Percentiles rank a stretch among this genome's conserved stretches.
phyloP scores from a whole-genome alignment of 305 asterid genomes.

The Solanum hybrid region DNA sequence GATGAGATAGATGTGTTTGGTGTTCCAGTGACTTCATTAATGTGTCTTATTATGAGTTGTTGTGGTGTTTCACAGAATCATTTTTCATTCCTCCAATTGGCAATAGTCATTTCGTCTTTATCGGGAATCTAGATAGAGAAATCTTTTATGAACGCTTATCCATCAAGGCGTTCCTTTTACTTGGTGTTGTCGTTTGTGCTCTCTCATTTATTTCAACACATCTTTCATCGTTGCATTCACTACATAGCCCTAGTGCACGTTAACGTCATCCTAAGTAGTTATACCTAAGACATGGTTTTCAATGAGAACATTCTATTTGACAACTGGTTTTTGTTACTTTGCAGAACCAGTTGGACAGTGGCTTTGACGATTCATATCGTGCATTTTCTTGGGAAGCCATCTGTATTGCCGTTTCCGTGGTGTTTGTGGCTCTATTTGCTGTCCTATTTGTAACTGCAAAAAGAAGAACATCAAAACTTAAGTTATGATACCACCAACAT shows the following conservation, averaged over 20 bases:
- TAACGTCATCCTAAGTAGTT: background rate
- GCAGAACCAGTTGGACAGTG: constrained; percentile 38
- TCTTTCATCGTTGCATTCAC: background rate
- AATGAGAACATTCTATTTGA: background rate
- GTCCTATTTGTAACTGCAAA: constrained; percentile 49
- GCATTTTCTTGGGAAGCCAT: constrained; percentile 33
- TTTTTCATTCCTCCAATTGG: background rate
- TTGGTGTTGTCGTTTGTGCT: background rate
- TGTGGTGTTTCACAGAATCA: background rate
- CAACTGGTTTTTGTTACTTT: constrained; percentile 5
- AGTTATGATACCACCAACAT: constrained; percentile 28
- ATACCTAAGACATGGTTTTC: background rate
- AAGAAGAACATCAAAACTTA: constrained; percentile 56
- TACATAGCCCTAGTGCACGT: background rate
- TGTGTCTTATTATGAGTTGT: background rate
- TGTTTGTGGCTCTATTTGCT: constrained; percentile 33
- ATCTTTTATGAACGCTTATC: background rate
- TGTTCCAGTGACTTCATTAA: background rate
- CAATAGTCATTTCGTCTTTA: background rate
- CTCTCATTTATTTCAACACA: background rate
- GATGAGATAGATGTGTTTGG: background rate
- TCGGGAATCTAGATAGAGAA: background rate
- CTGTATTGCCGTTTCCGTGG: constrained; percentile 19
- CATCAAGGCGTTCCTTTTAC: background rate
- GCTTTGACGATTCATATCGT: constrained; percentile 14